Evolutionary conservation across 2,329 filamentous ascomycete genomes (phyloP).

Genomic region (Catunica adiposa): DNA sequence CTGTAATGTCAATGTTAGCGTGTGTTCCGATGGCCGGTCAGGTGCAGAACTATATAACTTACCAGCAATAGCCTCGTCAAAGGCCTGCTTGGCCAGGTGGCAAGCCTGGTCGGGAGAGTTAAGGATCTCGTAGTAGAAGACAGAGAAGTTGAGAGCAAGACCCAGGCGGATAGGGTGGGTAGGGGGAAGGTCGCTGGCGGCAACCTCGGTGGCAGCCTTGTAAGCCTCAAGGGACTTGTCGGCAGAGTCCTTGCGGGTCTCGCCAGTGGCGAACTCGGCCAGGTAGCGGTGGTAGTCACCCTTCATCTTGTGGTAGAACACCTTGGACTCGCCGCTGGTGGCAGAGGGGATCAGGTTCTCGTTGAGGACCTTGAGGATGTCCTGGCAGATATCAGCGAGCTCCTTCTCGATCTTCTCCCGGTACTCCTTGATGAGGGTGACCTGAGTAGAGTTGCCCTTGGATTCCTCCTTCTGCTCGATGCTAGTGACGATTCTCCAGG

Average conservation of each 20-base stretch:
- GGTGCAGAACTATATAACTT: constrained; percentile 17
- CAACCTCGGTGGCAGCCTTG: constrained; percentile 93
- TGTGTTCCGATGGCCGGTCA: background rate
- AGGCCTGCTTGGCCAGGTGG: constrained; percentile 97
- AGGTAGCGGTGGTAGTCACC: constrained; percentile 99
- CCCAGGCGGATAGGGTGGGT: constrained; percentile 97
- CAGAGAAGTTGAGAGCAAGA: constrained; percentile 95
- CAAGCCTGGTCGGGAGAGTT: constrained; percentile 97
- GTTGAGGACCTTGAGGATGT: constrained; percentile 90
- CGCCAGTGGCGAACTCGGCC: constrained; percentile 85
- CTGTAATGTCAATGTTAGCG: constrained; percentile 29
- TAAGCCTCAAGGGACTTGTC: constrained; percentile 93
- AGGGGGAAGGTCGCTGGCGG: constrained; percentile 90
- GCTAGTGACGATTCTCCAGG: constrained; percentile 95
- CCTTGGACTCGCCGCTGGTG: constrained; percentile 92
- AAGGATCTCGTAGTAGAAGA: constrained; percentile 99
- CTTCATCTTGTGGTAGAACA: constrained; percentile 99
- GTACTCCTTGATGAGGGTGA: constrained; percentile 90
- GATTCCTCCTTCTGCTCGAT: constrained; percentile 99
- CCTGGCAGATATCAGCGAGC: constrained; percentile 93
- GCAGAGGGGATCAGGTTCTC: constrained; percentile 86
- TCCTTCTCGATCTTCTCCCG: constrained; percentile 96
- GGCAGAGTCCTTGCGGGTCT: constrained; percentile 88
- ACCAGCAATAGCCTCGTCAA: constrained; percentile 90
- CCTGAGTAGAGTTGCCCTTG: constrained; percentile 89